A percentile compares a stretch with the other conserved stretches of the same genome.
Conservation (phyloP, 2,329 filamentous ascomycete genomes). For the Aspergillus sp. region DNA sequence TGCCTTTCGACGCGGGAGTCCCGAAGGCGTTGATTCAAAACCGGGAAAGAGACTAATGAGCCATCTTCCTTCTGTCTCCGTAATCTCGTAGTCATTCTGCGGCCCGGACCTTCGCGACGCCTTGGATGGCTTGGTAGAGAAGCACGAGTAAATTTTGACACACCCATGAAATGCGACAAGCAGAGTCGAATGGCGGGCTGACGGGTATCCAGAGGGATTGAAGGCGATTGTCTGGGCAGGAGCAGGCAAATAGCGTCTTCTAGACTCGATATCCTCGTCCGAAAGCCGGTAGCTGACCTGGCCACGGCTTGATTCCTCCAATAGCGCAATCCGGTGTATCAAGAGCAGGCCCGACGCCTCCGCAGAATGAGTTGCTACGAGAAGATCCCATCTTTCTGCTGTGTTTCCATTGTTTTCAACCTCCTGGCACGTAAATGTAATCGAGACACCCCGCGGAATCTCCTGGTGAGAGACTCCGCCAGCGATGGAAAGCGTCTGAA, state of each 20-base stretch:
- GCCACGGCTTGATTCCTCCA: conserved; percentile 15
- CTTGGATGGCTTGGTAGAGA: conserved; percentile 30
- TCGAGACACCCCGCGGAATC: conserved; percentile 44
- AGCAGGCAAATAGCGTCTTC: conserved; percentile 42
- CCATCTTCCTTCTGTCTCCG: conserved; percentile 36
- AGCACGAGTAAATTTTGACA: conserved; percentile 53
- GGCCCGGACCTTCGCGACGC: conserved; percentile 20
- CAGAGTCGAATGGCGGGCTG: conserved; percentile 47
- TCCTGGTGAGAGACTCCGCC: conserved; percentile 45
- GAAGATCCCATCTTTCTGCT: conserved; percentile 34
- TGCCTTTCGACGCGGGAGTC: conserved; percentile 31
- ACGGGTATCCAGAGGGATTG: conserved; percentile 48
- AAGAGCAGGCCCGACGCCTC: conserved; percentile 41
- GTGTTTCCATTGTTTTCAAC: conserved; percentile 20
- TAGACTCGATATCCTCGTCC: conserved; percentile 36
- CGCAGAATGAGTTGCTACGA: conserved; percentile 42
- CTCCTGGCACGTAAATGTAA: conserved; percentile 47
- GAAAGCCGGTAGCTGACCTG: conserved; percentile 20
- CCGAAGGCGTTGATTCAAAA: conserved; percentile 28
- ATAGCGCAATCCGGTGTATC: conserved; percentile 37
- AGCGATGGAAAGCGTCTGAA: conserved; percentile 44
- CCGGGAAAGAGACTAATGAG: conserved; percentile 38
- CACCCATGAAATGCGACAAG: conserved; percentile 51
- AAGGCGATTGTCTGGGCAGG: conserved; percentile 48
- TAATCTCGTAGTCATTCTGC: conserved; percentile 25